Conservation (phyloP, 2,329 filamentous ascomycete species). For the Byssoonygena ceratinophila region DNA sequence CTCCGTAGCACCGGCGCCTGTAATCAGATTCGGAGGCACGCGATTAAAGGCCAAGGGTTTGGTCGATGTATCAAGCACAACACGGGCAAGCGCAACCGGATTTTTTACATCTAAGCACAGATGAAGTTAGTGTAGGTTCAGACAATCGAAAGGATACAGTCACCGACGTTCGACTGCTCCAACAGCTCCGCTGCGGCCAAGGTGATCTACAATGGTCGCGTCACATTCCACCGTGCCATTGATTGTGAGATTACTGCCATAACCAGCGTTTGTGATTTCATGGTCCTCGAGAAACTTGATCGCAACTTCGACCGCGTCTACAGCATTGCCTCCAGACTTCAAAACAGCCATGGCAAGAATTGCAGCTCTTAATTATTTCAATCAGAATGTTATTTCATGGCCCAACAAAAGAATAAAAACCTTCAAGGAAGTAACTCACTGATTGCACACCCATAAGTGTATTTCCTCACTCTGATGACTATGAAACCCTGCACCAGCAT, state of each 20-base stretch:
- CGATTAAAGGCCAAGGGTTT: constrained; percentile 70
- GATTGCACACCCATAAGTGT: constrained; percentile 76
- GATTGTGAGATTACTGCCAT: constrained; percentile 85
- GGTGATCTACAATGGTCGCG: constrained; percentile 82
- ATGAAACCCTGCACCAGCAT: constrained; percentile 91
- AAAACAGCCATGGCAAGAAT: constrained; percentile 71
- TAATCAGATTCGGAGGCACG: constrained; percentile 84
- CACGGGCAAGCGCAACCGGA: constrained; percentile 74
- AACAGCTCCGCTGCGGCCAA: constrained; percentile 82
- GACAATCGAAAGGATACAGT: not conserved
- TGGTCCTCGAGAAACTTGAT: constrained; percentile 81
- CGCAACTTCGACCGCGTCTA: constrained; percentile 83
- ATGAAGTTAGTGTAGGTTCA: not conserved
- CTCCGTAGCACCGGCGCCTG: constrained; percentile 72
- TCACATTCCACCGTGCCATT: constrained; percentile 90
- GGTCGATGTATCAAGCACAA: constrained; percentile 68
- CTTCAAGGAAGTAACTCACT: constrained; percentile 49
- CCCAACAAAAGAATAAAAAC: constrained; percentile 1
- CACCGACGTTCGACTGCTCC: constrained; percentile 78
- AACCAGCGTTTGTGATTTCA: constrained; percentile 93
- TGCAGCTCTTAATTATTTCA: constrained; percentile 54
- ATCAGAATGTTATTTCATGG: constrained; percentile 11
- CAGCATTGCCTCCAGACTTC: constrained; percentile 63
- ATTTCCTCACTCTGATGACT: constrained; percentile 73
- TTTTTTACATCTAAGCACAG: constrained; percentile 66